Base-by-base conservation (phyloP, 495 filamentous ascomycete species). In the Xylaria castorea region DNA sequence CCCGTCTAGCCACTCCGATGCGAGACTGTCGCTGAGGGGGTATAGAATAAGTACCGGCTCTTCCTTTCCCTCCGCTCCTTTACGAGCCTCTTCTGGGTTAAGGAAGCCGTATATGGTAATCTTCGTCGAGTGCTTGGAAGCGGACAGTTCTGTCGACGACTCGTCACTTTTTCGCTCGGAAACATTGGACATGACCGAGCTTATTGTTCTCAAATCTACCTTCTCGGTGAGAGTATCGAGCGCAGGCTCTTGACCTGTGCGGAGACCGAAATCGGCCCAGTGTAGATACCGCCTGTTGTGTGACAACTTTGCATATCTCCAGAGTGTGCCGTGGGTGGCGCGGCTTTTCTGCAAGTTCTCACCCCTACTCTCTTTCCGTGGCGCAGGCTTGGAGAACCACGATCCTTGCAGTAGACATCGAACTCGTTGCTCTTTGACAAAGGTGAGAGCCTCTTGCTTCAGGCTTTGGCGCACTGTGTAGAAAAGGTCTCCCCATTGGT, bases 1-100 rank as follows among this genome's bases (percentile, higher is more conserved):
- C 1, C 97, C 97, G 79, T 99, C 97, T 0, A 98, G 84, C 96
- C 96, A 99, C 81, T 99, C 97, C 2, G 95, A 95, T 14, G 96
- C 97, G 30, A 95, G 79, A 71, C 89, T 92, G 75, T 96, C 93
- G 38, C 91, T 92, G 58, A 90, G 84, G 5, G 97, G 94, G 72
- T 93, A 89, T n/a, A 99, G 87, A 9, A 89, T 92, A 60, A 99
- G 85, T 9, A 98, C 87, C 0, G 92, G 85, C 25, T 86, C 80
- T 67, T 89, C 87, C 67, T 82, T 83, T 14, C 81, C 73, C 42
- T 86, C 79, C 20, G 58, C 77, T 5, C 69, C 70, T 67, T 70
- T 81, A 73, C 68, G 61, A 20, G 73, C 78, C 34, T 82, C 70
- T 70, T 77, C 65, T 68, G 75, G 71, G 75, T 81, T 78, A 68